phyloP scores from a whole-genome alignment of 2,329 filamentous ascomycete species.

The Beauveria pseudobassiana region DNA sequence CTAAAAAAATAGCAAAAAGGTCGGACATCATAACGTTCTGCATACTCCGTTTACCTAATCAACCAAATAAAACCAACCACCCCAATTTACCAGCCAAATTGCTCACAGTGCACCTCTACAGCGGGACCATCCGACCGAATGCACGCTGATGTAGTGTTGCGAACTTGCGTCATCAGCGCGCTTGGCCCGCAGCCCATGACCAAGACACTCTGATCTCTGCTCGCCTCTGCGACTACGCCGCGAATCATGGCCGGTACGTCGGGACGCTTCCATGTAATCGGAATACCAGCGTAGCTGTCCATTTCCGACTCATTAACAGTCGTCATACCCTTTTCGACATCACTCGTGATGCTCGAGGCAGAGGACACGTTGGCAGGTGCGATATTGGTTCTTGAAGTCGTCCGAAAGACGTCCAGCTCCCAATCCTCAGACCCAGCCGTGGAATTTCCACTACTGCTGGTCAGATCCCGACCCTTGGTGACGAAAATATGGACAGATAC shows the following conservation, averaged over 20 bases:
- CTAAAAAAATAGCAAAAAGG: background rate
- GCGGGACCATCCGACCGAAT: conserved; percentile 34
- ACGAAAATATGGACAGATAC: conserved; percentile 28
- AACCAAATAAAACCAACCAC: background rate
- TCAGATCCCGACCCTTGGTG: conserved; percentile 18
- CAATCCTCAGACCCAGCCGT: background rate
- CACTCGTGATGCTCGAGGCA: background rate
- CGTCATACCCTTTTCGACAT: background rate
- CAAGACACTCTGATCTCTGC: conserved; percentile 27
- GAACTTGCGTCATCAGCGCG: conserved; percentile 33
- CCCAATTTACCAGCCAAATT: conserved; percentile 34
- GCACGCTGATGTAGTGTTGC: conserved; percentile 31
- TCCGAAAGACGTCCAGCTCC: background rate
- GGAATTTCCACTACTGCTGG: background rate
- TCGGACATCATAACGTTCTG: background rate
- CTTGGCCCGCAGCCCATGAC: conserved; percentile 41
- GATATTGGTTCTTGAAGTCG: background rate
- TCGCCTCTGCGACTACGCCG: conserved; percentile 21
- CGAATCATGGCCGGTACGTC: conserved; percentile 29
- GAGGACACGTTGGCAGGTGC: background rate
- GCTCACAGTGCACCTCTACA: conserved; percentile 41
- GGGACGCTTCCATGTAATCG: conserved; percentile 28
- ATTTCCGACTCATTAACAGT: background rate
- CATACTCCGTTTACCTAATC: background rate
- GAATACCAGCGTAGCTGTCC: conserved; percentile 13